These are phyloP conservation scores for Cladosporium sp. DNA, from an alignment of 2,329 filamentous ascomycete species.

Conservation along the genomic window DNA sequence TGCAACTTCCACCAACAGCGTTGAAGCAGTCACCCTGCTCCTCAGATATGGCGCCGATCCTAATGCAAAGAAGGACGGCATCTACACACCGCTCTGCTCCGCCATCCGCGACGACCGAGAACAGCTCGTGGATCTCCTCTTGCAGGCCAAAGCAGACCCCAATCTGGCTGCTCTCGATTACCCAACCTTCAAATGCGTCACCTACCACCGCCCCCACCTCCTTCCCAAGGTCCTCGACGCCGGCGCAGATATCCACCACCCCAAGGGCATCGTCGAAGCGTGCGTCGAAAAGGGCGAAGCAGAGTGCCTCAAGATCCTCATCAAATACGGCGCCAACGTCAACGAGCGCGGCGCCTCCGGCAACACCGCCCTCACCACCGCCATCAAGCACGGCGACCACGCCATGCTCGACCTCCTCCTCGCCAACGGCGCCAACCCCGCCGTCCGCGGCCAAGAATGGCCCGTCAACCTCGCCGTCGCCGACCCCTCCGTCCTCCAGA, in stretches of 20 bases:
- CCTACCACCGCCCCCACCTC: conserved; percentile 56
- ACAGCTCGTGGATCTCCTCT: conserved; percentile 57
- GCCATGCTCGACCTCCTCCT: conserved; percentile 57
- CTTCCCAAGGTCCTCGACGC: conserved; percentile 55
- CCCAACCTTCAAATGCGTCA: conserved; percentile 62
- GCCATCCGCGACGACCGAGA: conserved; percentile 60
- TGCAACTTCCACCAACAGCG: conserved; percentile 57
- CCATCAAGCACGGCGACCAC: conserved; percentile 54
- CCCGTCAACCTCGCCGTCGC: conserved; percentile 63
- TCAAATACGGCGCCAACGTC: conserved; percentile 54
- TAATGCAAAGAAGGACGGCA: conserved; percentile 58
- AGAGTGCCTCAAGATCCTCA: conserved; percentile 54
- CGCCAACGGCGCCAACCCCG: conserved; percentile 54
- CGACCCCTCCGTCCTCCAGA: conserved; percentile 53
- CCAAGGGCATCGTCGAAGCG: conserved; percentile 60
- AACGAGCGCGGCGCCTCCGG: conserved; percentile 55
- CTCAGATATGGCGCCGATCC: conserved; percentile 55
- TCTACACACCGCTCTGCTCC: conserved; percentile 62
- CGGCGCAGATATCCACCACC: conserved; percentile 52
- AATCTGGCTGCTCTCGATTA: conserved; percentile 56
- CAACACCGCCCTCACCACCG: conserved; percentile 58
- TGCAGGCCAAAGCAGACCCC: conserved; percentile 46
- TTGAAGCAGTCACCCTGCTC: conserved; percentile 55
- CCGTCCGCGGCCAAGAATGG: conserved; percentile 62
- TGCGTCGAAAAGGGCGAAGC: conserved; percentile 57